These are phyloP conservation scores for Imleria badia DNA, from an alignment of 768 basidiomycete genomes.

Conservation along the genomic window DNA sequence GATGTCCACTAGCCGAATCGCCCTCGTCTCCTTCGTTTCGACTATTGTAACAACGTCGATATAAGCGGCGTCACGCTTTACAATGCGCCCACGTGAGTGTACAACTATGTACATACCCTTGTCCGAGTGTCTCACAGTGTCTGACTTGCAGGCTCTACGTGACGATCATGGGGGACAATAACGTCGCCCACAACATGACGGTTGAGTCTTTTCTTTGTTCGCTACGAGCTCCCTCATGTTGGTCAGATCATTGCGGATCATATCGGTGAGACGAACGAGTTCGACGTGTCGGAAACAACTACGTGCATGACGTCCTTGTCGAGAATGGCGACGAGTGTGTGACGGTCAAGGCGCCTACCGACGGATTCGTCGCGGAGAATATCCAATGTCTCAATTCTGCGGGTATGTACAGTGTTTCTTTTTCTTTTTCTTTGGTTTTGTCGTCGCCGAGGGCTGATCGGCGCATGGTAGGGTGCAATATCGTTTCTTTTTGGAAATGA, in stretches of 20 bases:
- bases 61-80: constrained; percentile 15
- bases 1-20: background rate
- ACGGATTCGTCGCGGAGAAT: constrained; percentile 15
- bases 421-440: background rate
- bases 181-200: constrained; percentile 12
- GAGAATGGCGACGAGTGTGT: constrained; percentile 35
- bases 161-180: constrained; percentile 4
- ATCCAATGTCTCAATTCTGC: constrained; percentile 10
- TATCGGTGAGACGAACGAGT: constrained; percentile 8
- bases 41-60: constrained; percentile 2
- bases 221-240: background rate
- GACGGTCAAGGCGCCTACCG: constrained; percentile 33
- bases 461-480: constrained; percentile 11
- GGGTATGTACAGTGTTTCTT: constrained; percentile 2
- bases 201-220: background rate
- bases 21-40: constrained; percentile 8
- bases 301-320: constrained; percentile 35
- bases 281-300: constrained; percentile 29
- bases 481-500: constrained; percentile 10
- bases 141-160: constrained; percentile 11
- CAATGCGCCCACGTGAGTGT: constrained; percentile 11
- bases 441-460: background rate
- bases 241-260: constrained; percentile 12
- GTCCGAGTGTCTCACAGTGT: background rate
- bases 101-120: background rate